Conservation (phyloP, 345 rosid genomes). For the Euphorbia tirucalli region DNA sequence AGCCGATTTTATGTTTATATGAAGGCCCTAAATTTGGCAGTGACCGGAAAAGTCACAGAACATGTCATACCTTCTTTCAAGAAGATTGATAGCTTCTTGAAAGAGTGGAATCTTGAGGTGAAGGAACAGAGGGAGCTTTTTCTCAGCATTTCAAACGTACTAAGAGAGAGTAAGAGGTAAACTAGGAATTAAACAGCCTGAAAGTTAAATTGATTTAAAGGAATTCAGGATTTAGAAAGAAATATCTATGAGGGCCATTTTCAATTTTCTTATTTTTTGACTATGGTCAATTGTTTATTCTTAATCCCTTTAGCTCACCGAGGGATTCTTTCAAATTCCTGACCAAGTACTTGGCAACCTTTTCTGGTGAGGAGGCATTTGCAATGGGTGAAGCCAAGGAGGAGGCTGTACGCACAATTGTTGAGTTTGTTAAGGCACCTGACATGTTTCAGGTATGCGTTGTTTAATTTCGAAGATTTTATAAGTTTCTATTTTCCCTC, state of each 20-base stretch:
- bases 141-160: constrained; percentile 62
- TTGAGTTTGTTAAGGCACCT: constrained; percentile 90
- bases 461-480: neutral
- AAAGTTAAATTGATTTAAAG: neutral
- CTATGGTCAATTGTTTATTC: neutral
- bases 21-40: constrained; percentile 67
- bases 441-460: constrained; percentile 71
- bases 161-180: constrained; percentile 81
- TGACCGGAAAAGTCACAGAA: constrained; percentile 77
- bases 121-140: constrained; percentile 84
- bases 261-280: constrained; percentile 1
- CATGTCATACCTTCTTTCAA: constrained; percentile 66
- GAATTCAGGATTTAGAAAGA: no score
- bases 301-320: constrained; percentile 48
- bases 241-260: neutral
- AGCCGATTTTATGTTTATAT: constrained; percentile 76
- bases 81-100: constrained; percentile 79
- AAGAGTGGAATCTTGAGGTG: constrained; percentile 85
- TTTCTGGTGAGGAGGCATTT: constrained; percentile 65
- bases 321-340: constrained; percentile 72
- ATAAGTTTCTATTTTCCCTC: neutral
- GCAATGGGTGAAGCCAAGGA: constrained; percentile 78
- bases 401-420: constrained; percentile 70
- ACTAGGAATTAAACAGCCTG: neutral
- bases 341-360: constrained; percentile 82